Base-by-base conservation (phyloP, 2,329 filamentous ascomycete genomes). In the Coniella lustricola region DNA sequence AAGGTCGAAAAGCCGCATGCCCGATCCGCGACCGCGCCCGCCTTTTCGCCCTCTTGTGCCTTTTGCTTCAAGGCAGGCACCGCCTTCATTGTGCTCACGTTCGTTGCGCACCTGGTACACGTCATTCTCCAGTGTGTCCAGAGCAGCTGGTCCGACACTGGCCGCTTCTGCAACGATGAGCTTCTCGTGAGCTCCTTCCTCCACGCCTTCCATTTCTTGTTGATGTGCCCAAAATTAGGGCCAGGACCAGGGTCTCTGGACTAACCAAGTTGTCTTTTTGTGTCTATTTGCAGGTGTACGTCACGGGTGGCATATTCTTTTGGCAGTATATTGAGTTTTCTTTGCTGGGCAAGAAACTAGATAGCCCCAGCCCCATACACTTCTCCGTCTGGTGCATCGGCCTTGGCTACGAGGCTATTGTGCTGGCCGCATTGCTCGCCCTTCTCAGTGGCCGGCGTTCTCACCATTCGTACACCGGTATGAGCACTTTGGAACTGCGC, bases 281-380 rank as follows among this genome's bases (percentile, higher is more conserved):
- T 35, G 7, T 37, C 17, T 21, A 9, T 14, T 21, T 44, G 37
- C 36, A 95, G 90, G 84, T 95, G 61, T 95, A 94, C 66, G 74
- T 94, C 54, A 79, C 88, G 49, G 88, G 85, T 47, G 85, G 87
- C 38, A 85, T 90, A 56, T 95, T 95, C 72, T 81, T 93, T 55
- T 93, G 94, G 70, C 77, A 87, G 43, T 83, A 95, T 57, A 78
- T 95, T 56, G 76, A 94, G 56, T 85, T 96, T 60, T 90, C 90
- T 25, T 77, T 97, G 49, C 75, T 95, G 59, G 90, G 50, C 44
- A 39, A 96, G 65, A 86, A 85, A 61, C 82, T 80, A 54, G 83
- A 88, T 31, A 87, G 87, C 12, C 93, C 93, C 0, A 90, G 84
- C 43, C 72, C 82, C 40, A 82, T 87, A 46, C 90, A 96, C 66